Base-by-base conservation (phyloP, 345 rosid species). In the Salix arbutifolia region DNA sequence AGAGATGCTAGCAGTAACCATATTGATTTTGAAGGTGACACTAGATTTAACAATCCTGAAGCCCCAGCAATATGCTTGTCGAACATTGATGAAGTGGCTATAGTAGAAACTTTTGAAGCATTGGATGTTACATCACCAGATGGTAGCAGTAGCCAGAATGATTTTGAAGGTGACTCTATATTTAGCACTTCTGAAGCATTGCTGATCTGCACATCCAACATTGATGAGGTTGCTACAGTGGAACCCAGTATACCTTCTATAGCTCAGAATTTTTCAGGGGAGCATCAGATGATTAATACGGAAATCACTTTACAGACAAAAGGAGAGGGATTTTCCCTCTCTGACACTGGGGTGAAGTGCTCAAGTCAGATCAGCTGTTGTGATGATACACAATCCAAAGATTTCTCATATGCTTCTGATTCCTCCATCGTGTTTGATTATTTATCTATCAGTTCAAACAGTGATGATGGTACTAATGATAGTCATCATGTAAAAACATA, bases 371-470 rank as follows among this genome's bases (percentile, higher is more conserved):
- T 37, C 52, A 56, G 37, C 28, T 74, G 28, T 52, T 74, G 28
- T 46, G 74, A 74, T 38, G 70, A 67, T 26, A 70, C 50, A 64
- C 31, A 70, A 40, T 74, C 52, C 10, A 73, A 72, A 35, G 77
- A 69, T 70, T 78, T 79, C 53, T 73, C 83, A 7, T 76, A 58
- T 25, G 21, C 44, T 68, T 76, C 38, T 74, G 81, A 74, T 65
- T 79, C 81, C 74, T 76, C 81, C 67, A 62, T 70, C 21, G 70
- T 52, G 69, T 69, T 48, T 71, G 85, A 84, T 79, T 74, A 79
- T 11, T 61, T 68, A 67, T 83, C 83, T 50, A 46, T 72, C 69
- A 72, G 82, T 68, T 84, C 85, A 69, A 77, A 77, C 75, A 73
- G 81, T 61, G 77, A 78, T 69, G 78, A 33, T 35, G 38, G 79